Conservation (phyloP, 2,329 filamentous ascomycete species). For the Dactylellina leptospora region DNA sequence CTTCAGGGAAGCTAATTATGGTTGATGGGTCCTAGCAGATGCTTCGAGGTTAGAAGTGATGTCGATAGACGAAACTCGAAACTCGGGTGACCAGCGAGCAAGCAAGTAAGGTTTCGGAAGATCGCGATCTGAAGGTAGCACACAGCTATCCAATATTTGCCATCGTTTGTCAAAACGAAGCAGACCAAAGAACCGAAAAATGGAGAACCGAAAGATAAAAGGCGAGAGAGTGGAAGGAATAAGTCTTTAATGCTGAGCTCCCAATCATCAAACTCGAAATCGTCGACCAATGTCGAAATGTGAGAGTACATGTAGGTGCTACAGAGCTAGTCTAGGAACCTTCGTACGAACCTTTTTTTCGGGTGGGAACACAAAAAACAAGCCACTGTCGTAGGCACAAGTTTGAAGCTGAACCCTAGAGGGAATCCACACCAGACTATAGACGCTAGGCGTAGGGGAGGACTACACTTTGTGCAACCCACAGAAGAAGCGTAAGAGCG, state of each 20-base stretch:
- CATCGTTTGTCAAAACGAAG: constrained; percentile 8
- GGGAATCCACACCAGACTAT: background rate
- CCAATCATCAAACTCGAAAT: background rate
- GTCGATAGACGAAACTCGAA: constrained; percentile 1
- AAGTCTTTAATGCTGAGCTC: background rate
- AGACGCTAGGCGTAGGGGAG: background rate
- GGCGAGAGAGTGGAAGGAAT: background rate
- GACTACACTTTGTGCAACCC: constrained; percentile 31
- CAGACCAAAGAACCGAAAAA: constrained; percentile 9
- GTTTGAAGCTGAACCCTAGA: constrained; percentile 17
- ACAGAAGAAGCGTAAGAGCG: background rate
- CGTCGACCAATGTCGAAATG: background rate
- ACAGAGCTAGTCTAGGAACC: too few species aligned
- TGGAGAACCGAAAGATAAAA: background rate
- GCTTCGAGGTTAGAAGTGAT: too few species aligned
- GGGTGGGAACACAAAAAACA: constrained; percentile 19
- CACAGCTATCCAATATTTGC: constrained; percentile 9
- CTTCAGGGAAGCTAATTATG: too few species aligned
- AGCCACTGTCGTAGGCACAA: constrained; percentile 18
- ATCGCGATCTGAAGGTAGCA: constrained; percentile 22
- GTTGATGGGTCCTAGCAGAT: too few species aligned
- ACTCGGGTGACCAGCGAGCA: background rate
- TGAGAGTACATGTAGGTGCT: background rate
- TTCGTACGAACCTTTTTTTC: constrained; percentile 30
- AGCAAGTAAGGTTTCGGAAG: background rate